These are phyloP conservation scores for Podosphaera xanthii DNA, from an alignment of 2,329 filamentous ascomycete species.

Conservation along the genomic window DNA sequence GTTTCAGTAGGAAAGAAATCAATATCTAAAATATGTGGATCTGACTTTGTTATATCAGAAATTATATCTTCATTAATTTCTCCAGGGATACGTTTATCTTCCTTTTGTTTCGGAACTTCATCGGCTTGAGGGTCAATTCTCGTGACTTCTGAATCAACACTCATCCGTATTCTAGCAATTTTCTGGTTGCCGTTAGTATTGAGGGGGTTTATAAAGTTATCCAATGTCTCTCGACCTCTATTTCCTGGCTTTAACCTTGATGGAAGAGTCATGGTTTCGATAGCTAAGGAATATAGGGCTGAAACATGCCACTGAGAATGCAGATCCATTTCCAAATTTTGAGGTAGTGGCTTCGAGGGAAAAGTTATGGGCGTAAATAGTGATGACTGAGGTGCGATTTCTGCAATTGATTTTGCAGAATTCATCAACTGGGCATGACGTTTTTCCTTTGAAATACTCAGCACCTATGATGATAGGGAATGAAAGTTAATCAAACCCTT, in stretches of 20 bases:
- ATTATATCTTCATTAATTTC: conserved; percentile 8
- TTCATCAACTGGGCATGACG: conserved; percentile 46
- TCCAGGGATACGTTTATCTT: conserved; percentile 8
- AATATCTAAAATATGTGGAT: conserved; percentile 16
- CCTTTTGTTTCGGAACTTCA: conserved; percentile 3
- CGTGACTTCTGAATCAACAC: conserved; percentile 13
- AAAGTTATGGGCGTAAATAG: conserved; percentile 55
- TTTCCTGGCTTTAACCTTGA: conserved; percentile 36
- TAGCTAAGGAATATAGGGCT: conserved; percentile 48
- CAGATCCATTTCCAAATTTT: conserved; percentile 34
- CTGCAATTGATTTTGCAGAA: conserved; percentile 45
- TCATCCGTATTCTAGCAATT: conserved; percentile 53
- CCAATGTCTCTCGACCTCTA: conserved; percentile 26
- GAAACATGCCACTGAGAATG: conserved; percentile 59
- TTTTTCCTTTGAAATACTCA: conserved; percentile 26
- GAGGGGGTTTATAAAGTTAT: conserved; percentile 39
- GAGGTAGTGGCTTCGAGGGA: conserved; percentile 31
- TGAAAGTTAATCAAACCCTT: conserved; percentile 22
- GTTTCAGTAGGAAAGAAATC: conserved; percentile 15
- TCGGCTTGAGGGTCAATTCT: conserved; percentile 5
- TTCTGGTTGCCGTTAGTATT: conserved; percentile 60
- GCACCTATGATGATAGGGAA: not conserved
- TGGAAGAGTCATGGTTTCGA: conserved; percentile 61
- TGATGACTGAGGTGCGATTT: conserved; percentile 47
- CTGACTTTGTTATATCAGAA: not conserved